Base-by-base conservation (phyloP, 208 protist genomes). In the Leishmania martiniquensis region DNA sequence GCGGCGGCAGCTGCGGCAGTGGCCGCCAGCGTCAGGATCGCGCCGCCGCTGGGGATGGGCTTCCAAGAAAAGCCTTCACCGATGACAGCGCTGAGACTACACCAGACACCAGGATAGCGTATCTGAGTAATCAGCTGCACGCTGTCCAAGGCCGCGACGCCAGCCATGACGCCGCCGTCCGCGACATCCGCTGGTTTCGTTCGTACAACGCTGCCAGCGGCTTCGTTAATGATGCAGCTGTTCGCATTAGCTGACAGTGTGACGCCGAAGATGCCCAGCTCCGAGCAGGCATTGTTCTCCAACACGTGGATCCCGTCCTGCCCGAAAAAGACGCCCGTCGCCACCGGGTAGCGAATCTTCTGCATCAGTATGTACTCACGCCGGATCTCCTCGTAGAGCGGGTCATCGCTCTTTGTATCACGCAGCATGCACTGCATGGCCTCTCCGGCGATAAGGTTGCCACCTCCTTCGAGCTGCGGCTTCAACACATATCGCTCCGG, bases 401-500 rank as follows among this genome's bases (percentile, higher is more conserved):
- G 68, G 75, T 90, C 81, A 5, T 59, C 77, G 29, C 69, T 62
- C 39, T 39, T 68, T 9, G 68, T 86, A 25, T 80, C 73, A 5
- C 81, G 54, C 66, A 97, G 83, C 68, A 94, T 47, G 37, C 79
- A 54, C 42, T 72, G 76, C 89, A 99, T 97, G 20, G 75, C 78
- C 34, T 88, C 84, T 39, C 91, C 93, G 20, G 95, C 88, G 60
- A 99, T 87, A 32, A 98, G 84, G 89, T 98, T 98, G 17, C 98
- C 98, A 37, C 98, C 98, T 57, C 98, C 98, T 80, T 99, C 98
- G 54, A 98, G 89, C 83, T 99, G 96, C 55, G 98, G 98, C 81
- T 99, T 99, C 66, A 99, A 86, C 51, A 99, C 97, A 77, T 92
- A 99, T 22, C 78, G 70, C 10, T 95, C 82, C 13, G 96, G 94